phyloP scores from a whole-genome alignment of 192 early-diverging fungal species.

The Coemansia sp. region DNA sequence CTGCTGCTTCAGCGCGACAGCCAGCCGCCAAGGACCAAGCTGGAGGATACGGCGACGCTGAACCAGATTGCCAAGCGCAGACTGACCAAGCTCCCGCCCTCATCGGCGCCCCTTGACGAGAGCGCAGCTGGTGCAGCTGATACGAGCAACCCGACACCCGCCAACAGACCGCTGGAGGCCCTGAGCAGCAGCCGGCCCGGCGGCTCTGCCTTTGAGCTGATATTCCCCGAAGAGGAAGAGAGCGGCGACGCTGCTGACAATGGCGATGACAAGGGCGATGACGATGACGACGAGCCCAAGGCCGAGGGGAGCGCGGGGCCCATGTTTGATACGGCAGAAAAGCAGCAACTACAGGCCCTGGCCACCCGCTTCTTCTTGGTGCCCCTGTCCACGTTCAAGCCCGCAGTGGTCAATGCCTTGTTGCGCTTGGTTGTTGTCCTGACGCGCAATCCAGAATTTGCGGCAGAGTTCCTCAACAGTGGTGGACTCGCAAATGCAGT shows the following conservation, averaged over 20 bases:
- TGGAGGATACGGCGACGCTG: conserved; percentile 26
- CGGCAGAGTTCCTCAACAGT: conserved; percentile 62
- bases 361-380: conserved; percentile 18
- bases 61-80: conserved; percentile 33
- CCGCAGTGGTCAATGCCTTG: conserved; percentile 53
- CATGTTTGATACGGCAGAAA: conserved; percentile 16
- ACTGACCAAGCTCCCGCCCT: conserved; percentile 42
- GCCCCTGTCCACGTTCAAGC: conserved; percentile 13
- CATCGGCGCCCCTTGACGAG: conserved; percentile 14
- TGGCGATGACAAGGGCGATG: not conserved
- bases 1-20: conserved; percentile 39
- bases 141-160: too few species aligned
- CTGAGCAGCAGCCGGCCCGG: conserved; percentile 1
- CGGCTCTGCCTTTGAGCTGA: conserved; percentile 18
- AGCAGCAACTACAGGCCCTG: conserved; percentile 28
- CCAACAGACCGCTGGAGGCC: conserved; percentile 5
- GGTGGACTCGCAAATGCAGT: conserved; percentile 53
- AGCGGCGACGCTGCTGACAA: not conserved
- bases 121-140: not conserved
- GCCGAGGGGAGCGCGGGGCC: conserved; percentile 3
- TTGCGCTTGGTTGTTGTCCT: conserved; percentile 78
- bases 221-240: conserved; percentile 2
- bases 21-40: conserved; percentile 16
- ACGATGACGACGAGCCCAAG: not conserved
- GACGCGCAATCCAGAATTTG: conserved; percentile 61